Evolutionary conservation across 768 basidiomycete genomes (phyloP), one percentile per base, ranked within the genome.

Genomic region (Auriscalpium orientale): DNA sequence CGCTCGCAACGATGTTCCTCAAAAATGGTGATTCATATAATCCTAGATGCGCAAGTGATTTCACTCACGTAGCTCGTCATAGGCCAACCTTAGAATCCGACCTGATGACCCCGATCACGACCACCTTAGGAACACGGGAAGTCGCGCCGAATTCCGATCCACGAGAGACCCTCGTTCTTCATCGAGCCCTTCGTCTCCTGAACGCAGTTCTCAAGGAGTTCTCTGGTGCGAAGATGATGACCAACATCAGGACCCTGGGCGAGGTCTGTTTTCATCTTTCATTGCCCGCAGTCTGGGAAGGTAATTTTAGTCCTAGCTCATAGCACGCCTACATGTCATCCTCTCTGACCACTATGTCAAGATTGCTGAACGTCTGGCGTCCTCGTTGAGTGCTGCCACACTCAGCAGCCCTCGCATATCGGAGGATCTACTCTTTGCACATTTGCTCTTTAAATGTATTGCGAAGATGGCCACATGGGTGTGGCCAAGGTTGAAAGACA

Each of bases 381-480:
- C 72, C 15, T 56, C 51, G 2, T 58, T 82, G 28, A 62, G 61
- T 21, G 66, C 69, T 12, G 58, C 67, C 28, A 67, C 72, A 64
- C 60, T 81, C 62, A 56, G 59, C 62, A 60, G 67, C 59, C 65
- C 73, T 64, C 65, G 72, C 64, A 71, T 76, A 53, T 60, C 71
- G 38, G 65, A 81, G 56, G 78, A 76, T 51, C 66, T 89, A 40
- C 73, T 71, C 62, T 60, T 89, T 15, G 80, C 81, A 2, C 85
- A 92, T 65, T 69, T 92, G 16, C 70, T 83, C 4, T 90, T 85
- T 74, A 93, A 95, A 67, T 83, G 81, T 61, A 71, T 94, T 46
- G 71, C 77, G 12, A 91, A 85, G 63, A 77, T 89, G 67, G 78
- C 80, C 10, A 60, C 79, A 34, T 94, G 89, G 89, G 66, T 85